Percentiles rank a stretch among this genome's conserved stretches.
phyloP scores from a whole-genome alignment of 2,329 filamentous ascomycete species.

The Colletotrichum musicola region DNA sequence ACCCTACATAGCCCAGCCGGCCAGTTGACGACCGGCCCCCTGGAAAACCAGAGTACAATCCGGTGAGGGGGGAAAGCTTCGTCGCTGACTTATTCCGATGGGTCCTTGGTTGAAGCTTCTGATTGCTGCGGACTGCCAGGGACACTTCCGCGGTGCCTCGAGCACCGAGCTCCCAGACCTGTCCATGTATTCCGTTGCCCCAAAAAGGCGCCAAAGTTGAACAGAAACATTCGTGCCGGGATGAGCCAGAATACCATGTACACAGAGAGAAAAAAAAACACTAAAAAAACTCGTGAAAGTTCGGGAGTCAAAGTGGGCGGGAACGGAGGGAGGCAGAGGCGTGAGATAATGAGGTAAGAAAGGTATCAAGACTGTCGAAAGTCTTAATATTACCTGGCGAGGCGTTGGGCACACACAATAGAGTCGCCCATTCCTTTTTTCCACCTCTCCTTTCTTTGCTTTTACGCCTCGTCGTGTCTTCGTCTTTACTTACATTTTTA shows the following conservation, averaged over 20 bases:
- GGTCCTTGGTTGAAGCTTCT: constrained; percentile 27
- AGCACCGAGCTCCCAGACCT: constrained; percentile 35
- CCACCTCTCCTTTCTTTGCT: constrained; percentile 1
- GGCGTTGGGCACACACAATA: constrained; percentile 2
- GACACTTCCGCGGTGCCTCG: constrained; percentile 36
- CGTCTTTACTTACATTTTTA: background rate
- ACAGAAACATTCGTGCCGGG: constrained; percentile 34
- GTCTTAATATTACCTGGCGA: no score
- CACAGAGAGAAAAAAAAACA: background rate
- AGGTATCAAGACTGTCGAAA: no score
- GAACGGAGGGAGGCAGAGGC: constrained; percentile 5
- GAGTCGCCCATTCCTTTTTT: constrained; percentile 21
- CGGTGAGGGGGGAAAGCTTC: constrained; percentile 30
- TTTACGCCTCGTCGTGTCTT: constrained; percentile 9
- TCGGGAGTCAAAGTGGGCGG: background rate
- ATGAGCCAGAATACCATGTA: constrained; percentile 18
- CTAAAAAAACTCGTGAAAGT: background rate
- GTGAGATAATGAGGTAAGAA: background rate
- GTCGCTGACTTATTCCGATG: constrained; percentile 35
- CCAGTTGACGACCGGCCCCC: background rate
- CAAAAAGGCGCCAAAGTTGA: constrained; percentile 25
- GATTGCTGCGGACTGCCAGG: constrained; percentile 37
- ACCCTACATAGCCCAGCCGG: background rate
- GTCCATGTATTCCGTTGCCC: constrained; percentile 23
- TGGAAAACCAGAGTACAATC: constrained; percentile 9